These are phyloP conservation scores for Stipa capillata DNA, from an alignment of 176 grass and related monocot species.

Conservation along the genomic window DNA sequence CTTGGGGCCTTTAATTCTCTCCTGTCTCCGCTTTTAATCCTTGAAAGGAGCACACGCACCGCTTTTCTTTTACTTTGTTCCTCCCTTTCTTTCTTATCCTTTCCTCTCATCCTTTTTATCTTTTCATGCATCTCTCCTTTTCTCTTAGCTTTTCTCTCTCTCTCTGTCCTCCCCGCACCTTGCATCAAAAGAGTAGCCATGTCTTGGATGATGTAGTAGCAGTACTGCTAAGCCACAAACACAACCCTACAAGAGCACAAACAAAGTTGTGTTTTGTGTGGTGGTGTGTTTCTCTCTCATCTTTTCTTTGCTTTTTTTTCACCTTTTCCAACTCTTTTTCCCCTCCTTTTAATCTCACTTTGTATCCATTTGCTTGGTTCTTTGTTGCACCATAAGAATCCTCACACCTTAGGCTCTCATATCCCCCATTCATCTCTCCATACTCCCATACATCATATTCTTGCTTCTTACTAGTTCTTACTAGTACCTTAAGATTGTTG, in stretches of 20 bases:
- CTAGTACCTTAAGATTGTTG: neutral
- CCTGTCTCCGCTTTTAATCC: conserved; percentile 63
- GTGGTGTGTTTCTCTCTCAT: conserved; percentile 63
- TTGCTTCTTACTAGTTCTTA: conserved; percentile 14
- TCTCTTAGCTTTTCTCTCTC: conserved; percentile 53
- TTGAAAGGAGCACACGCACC: conserved; percentile 81
- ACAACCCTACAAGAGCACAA: conserved; percentile 70
- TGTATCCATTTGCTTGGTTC: conserved; percentile 72
- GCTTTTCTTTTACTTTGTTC: conserved; percentile 54
- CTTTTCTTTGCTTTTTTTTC: conserved; percentile 38
- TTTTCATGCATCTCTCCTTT: conserved; percentile 29
- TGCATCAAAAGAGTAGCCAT: conserved; percentile 75
- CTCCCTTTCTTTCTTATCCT: conserved; percentile 58
- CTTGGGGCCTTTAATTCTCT: conserved; percentile 62
- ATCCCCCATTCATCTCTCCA: neutral
- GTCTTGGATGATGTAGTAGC: conserved; percentile 49
- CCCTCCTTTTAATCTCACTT: conserved; percentile 56
- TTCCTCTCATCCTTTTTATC: conserved; percentile 44
- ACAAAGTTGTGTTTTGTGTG: conserved; percentile 57
- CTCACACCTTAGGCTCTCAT: neutral
- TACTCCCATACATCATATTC: conserved; percentile 28
- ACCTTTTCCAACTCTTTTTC: conserved; percentile 43
- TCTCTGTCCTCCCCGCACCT: conserved; percentile 13
- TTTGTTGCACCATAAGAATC: conserved; percentile 62
- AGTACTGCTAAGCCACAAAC: conserved; percentile 42